Evolutionary conservation across 352 stramenopile species (phyloP).

Genomic region (Pythium monospermum): DNA sequence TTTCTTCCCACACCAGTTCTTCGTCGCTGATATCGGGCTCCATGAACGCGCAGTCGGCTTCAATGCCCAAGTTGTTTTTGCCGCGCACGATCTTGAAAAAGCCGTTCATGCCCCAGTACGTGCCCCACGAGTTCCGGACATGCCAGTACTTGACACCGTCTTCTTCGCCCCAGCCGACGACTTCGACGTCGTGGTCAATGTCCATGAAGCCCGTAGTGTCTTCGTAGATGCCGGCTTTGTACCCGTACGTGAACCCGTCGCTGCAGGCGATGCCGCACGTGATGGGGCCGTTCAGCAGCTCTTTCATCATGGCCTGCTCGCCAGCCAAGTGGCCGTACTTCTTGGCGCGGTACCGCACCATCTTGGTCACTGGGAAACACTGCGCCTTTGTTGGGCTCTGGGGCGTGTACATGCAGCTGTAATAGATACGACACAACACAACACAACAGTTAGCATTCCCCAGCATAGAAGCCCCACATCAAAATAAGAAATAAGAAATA

Average conservation of each 20-base stretch:
- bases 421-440: constrained; percentile 24
- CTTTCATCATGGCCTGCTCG: constrained; percentile 83
- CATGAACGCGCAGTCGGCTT: constrained; percentile 86
- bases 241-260: constrained; percentile 80
- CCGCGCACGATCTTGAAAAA: constrained; percentile 94
- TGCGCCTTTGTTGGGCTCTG: constrained; percentile 30
- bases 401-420: constrained; percentile 79
- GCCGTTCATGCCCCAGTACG: constrained; percentile 94
- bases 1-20: constrained; percentile 80
- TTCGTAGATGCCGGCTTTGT: constrained; percentile 91
- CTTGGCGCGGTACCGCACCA: constrained; percentile 81
- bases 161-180: constrained; percentile 91
- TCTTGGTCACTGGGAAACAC: constrained; percentile 73
- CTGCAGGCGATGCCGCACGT: constrained; percentile 92
- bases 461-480: no score
- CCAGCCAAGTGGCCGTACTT: constrained; percentile 55
- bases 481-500: background rate
- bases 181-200: constrained; percentile 79
- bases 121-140: constrained; percentile 94
- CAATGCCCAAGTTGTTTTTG: constrained; percentile 91
- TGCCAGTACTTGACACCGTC: constrained; percentile 95
- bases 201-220: constrained; percentile 86
- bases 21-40: constrained; percentile 80
- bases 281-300: constrained; percentile 83
- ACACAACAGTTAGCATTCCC: constrained; percentile 4